These are phyloP conservation scores for Collybia nuda DNA, from an alignment of 768 basidiomycete genomes.

Conservation along the genomic window DNA sequence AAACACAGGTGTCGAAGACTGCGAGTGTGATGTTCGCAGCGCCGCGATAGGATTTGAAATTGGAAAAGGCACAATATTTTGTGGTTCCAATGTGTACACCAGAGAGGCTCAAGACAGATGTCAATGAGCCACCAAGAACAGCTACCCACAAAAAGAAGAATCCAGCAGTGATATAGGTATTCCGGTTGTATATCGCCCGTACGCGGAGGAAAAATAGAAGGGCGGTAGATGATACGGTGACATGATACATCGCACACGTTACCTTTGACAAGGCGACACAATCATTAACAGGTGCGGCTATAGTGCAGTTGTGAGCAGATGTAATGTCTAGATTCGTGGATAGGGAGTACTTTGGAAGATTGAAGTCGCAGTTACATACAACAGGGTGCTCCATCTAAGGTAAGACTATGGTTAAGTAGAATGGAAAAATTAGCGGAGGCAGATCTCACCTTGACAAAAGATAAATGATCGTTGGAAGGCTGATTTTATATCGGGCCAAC, in stretches of 20 bases:
- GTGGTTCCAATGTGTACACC: slow-evolving; percentile 25
- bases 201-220: slow-evolving; percentile 30
- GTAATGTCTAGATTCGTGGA: too few species aligned
- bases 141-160: slow-evolving; percentile 25
- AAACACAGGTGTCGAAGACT: slow-evolving; percentile 28
- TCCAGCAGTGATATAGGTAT: slow-evolving; percentile 13
- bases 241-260: slow-evolving; percentile 13
- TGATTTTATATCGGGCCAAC: background rate
- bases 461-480: slow-evolving; percentile 2
- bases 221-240: slow-evolving; percentile 18
- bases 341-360: too few species aligned
- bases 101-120: background rate
- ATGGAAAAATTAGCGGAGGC: too few species aligned
- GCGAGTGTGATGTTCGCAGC: slow-evolving; percentile 16
- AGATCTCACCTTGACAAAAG: slow-evolving; percentile 2
- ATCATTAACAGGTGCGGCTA: slow-evolving; percentile 8
- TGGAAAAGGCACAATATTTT: slow-evolving; percentile 24
- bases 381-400: background rate
- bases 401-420: too few species aligned
- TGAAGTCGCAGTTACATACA: background rate
- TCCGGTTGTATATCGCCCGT: slow-evolving; percentile 23
- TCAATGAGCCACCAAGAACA: slow-evolving; percentile 12
- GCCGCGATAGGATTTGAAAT: slow-evolving; percentile 15
- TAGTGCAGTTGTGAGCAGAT: background rate
- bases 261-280: slow-evolving; percentile 16